Conservation (phyloP, 306 rosid genomes). For the Quercus alba region DNA sequence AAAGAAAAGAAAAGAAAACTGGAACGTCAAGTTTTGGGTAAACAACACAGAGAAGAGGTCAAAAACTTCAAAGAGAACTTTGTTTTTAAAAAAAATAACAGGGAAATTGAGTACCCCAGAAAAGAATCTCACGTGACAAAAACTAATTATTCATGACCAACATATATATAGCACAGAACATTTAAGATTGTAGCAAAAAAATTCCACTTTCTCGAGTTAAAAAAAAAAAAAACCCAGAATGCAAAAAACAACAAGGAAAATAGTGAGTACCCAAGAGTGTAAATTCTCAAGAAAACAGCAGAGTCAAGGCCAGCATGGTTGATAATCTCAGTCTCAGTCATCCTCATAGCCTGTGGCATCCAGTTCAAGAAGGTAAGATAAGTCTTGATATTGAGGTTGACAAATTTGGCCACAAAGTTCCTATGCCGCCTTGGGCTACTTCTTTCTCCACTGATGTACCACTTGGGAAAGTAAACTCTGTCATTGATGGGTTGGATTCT, state of each 20-base stretch:
- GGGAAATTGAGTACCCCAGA: background rate
- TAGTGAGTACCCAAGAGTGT: constrained; percentile 68
- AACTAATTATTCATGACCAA: background rate
- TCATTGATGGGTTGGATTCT: constrained; percentile 91
- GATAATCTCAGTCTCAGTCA: constrained; percentile 75
- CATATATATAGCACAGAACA: background rate
- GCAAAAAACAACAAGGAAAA: background rate
- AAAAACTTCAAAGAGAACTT: background rate
- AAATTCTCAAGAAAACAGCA: constrained; percentile 91
- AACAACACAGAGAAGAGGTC: background rate
- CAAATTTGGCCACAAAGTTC: constrained; percentile 76
- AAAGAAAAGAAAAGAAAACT: background rate
- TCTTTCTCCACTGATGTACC: constrained; percentile 74
- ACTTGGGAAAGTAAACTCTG: constrained; percentile 88
- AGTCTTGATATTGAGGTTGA: constrained; percentile 74
- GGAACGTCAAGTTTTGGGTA: background rate
- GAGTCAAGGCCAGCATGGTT: constrained; percentile 95
- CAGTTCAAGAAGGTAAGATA: constrained; percentile 81
- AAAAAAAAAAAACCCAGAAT: background rate
- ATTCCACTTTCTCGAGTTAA: background rate
- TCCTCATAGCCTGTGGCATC: constrained; percentile 94
- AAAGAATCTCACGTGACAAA: background rate
- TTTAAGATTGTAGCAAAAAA: background rate
- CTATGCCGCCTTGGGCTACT: constrained; percentile 61
- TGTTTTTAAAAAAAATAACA: background rate